Percentiles rank a stretch among this genome's conserved stretches.
These are phyloP conservation scores for Tylopilus plumbeoviolaceoides DNA, from an alignment of 768 basidiomycete genomes.

Conservation along the genomic window DNA sequence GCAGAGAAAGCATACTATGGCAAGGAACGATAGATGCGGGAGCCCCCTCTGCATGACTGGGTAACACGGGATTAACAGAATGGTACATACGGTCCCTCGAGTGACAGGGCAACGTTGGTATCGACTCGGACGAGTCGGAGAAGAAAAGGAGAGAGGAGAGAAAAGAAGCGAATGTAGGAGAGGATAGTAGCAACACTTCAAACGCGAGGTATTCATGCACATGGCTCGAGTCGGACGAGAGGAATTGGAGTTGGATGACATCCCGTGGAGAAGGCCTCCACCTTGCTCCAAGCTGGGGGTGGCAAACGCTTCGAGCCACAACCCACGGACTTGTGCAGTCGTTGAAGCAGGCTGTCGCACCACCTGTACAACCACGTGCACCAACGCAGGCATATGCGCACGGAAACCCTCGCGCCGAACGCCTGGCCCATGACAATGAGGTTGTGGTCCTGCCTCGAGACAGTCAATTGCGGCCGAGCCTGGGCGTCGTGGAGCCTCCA, in stretches of 20 bases:
- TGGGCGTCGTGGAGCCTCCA: constrained; percentile 20
- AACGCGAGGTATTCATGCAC: background rate
- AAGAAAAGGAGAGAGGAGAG: background rate
- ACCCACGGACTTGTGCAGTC: background rate
- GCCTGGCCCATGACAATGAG: constrained; percentile 25
- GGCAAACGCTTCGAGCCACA: background rate
- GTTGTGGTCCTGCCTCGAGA: constrained; percentile 21
- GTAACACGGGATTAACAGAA: constrained; percentile 5
- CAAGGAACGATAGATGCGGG: background rate
- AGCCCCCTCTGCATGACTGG: constrained; percentile 1
- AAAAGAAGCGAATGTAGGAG: background rate
- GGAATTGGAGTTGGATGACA: background rate
- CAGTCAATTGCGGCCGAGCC: constrained; percentile 20
- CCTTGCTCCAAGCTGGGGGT: background rate
- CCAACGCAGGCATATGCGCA: constrained; percentile 19
- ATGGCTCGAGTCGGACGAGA: background rate
- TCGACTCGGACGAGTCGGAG: background rate
- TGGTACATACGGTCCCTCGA: constrained; percentile 1
- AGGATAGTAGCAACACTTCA: background rate
- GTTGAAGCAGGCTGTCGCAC: constrained; percentile 7
- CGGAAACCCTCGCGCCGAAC: constrained; percentile 22
- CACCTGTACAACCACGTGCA: constrained; percentile 20
- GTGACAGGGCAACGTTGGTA: background rate
- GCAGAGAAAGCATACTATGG: constrained; percentile 3
- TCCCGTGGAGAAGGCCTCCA: constrained; percentile 6